Conservation (phyloP, 2,329 filamentous ascomycete species). For the Dactylellina leptospora region DNA sequence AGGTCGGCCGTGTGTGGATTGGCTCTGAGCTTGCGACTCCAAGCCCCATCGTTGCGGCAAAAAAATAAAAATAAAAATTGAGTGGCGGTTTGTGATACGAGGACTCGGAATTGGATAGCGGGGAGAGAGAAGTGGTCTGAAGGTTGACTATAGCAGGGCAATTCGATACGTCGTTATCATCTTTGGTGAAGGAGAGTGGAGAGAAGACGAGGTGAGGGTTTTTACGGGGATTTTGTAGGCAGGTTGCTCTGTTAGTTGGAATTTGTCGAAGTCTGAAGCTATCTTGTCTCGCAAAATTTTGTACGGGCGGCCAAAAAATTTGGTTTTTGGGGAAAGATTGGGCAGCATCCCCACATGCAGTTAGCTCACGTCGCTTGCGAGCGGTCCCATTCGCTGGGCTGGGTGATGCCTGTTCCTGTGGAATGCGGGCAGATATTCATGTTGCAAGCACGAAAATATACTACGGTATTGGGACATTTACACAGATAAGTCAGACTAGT, state of each 20-base stretch:
- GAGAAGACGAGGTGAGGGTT: background rate
- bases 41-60: slow-evolving; percentile 39
- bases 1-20: slow-evolving; percentile 23
- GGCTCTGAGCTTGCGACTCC: slow-evolving; percentile 36
- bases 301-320: slow-evolving; percentile 35
- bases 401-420: slow-evolving; percentile 23
- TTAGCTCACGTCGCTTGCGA: slow-evolving; percentile 32
- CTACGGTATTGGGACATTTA: background rate
- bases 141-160: background rate
- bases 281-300: slow-evolving; percentile 39
- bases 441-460: no score
- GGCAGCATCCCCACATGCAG: slow-evolving; percentile 45
- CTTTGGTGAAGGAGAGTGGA: slow-evolving; percentile 2
- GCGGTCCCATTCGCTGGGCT: slow-evolving; percentile 35
- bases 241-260: slow-evolving; percentile 3
- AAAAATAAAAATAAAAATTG: no score
- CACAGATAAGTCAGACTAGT: background rate
- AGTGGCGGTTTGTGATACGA: slow-evolving; percentile 2
- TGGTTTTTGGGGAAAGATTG: slow-evolving; percentile 35
- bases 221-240: slow-evolving; percentile 21
- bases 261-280: slow-evolving; percentile 15
- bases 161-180: slow-evolving; percentile 32
- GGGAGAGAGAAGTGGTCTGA: background rate
- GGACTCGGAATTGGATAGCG: background rate
- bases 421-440: background rate